phyloP scores from a whole-genome alignment of 2,329 filamentous ascomycete species.

The Moelleriella libera region DNA sequence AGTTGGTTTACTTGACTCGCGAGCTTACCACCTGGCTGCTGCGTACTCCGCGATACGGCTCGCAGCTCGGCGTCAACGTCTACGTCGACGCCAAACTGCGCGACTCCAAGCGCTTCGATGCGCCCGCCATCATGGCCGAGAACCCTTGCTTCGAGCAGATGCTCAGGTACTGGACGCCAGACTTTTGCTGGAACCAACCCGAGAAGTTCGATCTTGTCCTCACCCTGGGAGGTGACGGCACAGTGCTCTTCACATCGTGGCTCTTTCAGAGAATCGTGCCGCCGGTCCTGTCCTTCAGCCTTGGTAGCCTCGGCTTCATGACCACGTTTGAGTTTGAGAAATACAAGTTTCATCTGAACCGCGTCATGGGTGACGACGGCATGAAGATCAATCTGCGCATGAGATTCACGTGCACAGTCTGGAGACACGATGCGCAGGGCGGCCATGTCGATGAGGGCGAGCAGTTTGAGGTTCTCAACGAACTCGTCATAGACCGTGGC shows the following conservation, averaged over 20 bases:
- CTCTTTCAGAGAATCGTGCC: slow-evolving; percentile 84
- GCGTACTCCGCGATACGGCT: slow-evolving; percentile 77
- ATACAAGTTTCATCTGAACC: slow-evolving; percentile 76
- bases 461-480: slow-evolving; percentile 95
- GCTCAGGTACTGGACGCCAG: slow-evolving; percentile 92
- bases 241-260: slow-evolving; percentile 80
- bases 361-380: slow-evolving; percentile 82
- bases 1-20: slow-evolving; percentile 74
- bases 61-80: slow-evolving; percentile 82
- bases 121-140: slow-evolving; percentile 54
- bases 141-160: slow-evolving; percentile 68
- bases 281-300: slow-evolving; percentile 70
- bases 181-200: slow-evolving; percentile 84
- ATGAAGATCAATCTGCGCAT: slow-evolving; percentile 98
- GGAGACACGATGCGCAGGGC: slow-evolving; percentile 49
- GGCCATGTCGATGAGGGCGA: slow-evolving; percentile 74
- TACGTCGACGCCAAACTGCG: slow-evolving; percentile 95
- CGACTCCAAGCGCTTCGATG: slow-evolving; percentile 77
- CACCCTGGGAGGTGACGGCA: slow-evolving; percentile 76
- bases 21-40: slow-evolving; percentile 84
- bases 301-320: slow-evolving; percentile 77
- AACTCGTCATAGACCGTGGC: slow-evolving; percentile 94
- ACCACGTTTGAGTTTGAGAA: slow-evolving; percentile 78
- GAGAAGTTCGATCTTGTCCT: slow-evolving; percentile 93
- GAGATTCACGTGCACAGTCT: slow-evolving; percentile 97